Evolutionary conservation across 495 filamentous ascomycete species (phyloP), one percentile per base, ranked within the genome.

Genomic region (Hypoxylon intermedium): DNA sequence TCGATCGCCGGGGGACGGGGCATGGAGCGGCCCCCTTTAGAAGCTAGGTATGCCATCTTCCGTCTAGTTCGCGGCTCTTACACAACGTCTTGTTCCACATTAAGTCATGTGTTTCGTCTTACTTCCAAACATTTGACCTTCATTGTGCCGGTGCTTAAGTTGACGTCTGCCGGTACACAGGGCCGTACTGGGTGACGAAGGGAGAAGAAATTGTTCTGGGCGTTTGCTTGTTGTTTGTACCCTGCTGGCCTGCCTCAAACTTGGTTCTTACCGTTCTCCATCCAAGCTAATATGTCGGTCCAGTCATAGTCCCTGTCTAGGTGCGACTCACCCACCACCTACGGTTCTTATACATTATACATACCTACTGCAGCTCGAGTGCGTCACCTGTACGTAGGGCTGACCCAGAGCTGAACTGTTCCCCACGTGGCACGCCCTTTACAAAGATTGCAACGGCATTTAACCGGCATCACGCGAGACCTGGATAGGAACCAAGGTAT

Each of bases 31-130:
- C 40, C 56, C 44, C 61, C 21, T 57, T 63, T 47, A 47, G 20
- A 19, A 28, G 26, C 24, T 51, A 45, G 19, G 31, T 50, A 65
- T 65, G 62, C 51, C 31, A 56, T 54, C 21, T 52, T 34, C 51
- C 47, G 40, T 60, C 43, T 50, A 37, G 46, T 3, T 56, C 56
- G 43, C 45, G 45, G 50, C 49, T 60, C 57, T 26, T 53, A 44
- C 44, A 54, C 50, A n/a, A 50, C 43, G 12, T 40, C 33, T 46
- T 24, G 62, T 65, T 60, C 62, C 62, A 65, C 62, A 60, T 44
- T 60, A 60, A 65, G 62, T 62, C 50, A 62, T 60, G 61, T 65
- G 52, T 53, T 31, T 60, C 41, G 62, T 53, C 45, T 65, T 23
- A 55, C 55, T 20, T 49, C 60, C 26, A 53, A 45, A 31, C 43